Base-by-base conservation (phyloP, 208 protist genomes). In the Trypanosoma scelopori region DNA sequence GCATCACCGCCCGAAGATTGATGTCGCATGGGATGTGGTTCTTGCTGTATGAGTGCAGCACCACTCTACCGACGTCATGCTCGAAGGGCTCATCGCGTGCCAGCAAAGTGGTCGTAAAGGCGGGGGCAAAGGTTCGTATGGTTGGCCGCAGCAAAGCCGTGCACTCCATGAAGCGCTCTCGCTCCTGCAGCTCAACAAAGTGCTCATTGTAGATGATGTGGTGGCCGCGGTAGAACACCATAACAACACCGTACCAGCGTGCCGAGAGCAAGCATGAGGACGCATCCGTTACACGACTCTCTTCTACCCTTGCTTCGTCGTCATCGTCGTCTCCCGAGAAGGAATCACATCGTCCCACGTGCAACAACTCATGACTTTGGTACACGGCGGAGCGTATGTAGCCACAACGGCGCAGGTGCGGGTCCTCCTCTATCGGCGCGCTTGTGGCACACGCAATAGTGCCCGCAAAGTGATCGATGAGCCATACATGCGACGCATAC, bases 401-500 rank as follows among this genome's bases (percentile, higher is more conserved):
- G 39, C 55, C 55, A 48, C 37, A 6, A 3, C 16, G 23, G 25
- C 59, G 59, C 37, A 65, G 20, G 20, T 22, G 45, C 25, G 48
- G 47, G 22, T 55, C 35, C 16, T 65, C 59, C 20, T 65, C 59
- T 22, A 0, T 35, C 23, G 59, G 59, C 3, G 59, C 59, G 46
- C 59, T 47, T 20, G 45, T 55, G 3, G 59, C 16, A 46, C 59
- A 65, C 13, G 32, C 37, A 46, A 65, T 65, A 37, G 39, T 65
- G n/a, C 41, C 47, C 12, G 20, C 48, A 46, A 65, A 65, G 20
- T 55, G 43, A 46, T 65, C 59, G 15, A 65, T 49, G 11, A 42
- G 11, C 59, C 59, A 65, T 13, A 65, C 59, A 53, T 65, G 59
- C 28, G 59, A 52, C 9, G 39, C 45, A 35, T 65, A 65, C 12